Conservation (phyloP, 2,329 filamentous ascomycete species). For the Fusarium sp. region DNA sequence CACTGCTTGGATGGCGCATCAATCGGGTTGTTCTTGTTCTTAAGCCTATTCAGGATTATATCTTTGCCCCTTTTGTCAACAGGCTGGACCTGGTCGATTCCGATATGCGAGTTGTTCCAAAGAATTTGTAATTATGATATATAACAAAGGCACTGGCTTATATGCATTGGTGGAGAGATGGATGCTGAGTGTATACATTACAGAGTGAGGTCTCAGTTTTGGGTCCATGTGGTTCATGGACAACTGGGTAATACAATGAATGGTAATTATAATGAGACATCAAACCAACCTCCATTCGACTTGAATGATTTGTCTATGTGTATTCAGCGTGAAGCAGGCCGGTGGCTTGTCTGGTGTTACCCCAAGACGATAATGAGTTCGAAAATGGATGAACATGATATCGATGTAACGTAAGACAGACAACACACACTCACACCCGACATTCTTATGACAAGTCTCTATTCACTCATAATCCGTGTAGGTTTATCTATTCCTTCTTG, state of each 20-base stretch:
- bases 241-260: neutral
- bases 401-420: neutral
- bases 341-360: neutral
- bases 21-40: constrained; percentile 46
- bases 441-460: neutral
- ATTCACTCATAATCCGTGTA: neutral
- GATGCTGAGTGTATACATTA: neutral
- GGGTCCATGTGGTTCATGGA: neutral
- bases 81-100: constrained; percentile 43
- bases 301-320: too few species aligned
- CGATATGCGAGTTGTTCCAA: constrained; percentile 31
- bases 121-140: constrained; percentile 20
- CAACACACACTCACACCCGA: neutral
- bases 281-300: neutral
- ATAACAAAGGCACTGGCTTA: neutral
- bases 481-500: constrained; percentile 30
- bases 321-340: too few species aligned
- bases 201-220: neutral
- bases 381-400: neutral
- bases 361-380: neutral
- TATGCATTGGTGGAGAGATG: fast-evolving
- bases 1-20: constrained; percentile 52
- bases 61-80: constrained; percentile 44
- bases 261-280: neutral
- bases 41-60: constrained; percentile 46